phyloP scores from a whole-genome alignment of 805 yeast species.

The Jamesozyma spencerorum region DNA sequence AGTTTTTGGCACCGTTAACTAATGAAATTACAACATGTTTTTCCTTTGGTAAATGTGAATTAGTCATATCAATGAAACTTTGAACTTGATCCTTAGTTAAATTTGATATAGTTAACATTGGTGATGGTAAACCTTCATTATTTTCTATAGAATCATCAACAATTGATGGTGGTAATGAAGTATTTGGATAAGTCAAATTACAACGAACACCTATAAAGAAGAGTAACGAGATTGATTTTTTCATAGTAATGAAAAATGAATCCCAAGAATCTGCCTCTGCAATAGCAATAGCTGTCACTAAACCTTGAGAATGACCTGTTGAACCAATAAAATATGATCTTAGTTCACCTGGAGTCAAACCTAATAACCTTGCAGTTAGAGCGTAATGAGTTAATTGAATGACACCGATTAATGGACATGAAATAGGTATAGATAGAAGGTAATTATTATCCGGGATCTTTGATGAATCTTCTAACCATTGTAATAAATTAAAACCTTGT shows the following conservation, averaged over 20 bases:
- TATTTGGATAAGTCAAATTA: slow-evolving; percentile 82
- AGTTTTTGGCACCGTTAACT: slow-evolving; percentile 89
- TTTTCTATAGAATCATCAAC: slow-evolving; percentile 85
- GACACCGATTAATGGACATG: slow-evolving; percentile 95
- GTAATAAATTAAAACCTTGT: slow-evolving; percentile 81
- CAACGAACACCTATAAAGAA: slow-evolving; percentile 93
- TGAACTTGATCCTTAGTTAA: slow-evolving; percentile 73
- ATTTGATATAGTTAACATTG: slow-evolving; percentile 93
- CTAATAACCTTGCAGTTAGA: slow-evolving; percentile 74
- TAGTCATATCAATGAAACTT: slow-evolving; percentile 71
- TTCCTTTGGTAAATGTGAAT: slow-evolving; percentile 84
- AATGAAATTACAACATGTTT: slow-evolving; percentile 86
- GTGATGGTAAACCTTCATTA: slow-evolving; percentile 94
- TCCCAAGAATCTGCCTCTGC: slow-evolving; percentile 81
- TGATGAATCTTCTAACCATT: slow-evolving; percentile 81
- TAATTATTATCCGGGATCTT: slow-evolving; percentile 85
- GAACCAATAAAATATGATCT: slow-evolving; percentile 61
- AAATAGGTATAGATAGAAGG: slow-evolving; percentile 81
- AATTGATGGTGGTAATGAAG: slow-evolving; percentile 88
- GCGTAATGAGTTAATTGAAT: slow-evolving; percentile 92
- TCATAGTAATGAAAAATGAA: slow-evolving; percentile 59
- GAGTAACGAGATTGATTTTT: slow-evolving; percentile 73
- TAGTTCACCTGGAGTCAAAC: slow-evolving; percentile 83
- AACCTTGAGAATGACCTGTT: slow-evolving; percentile 86
- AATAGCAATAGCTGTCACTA: slow-evolving; percentile 86